Evolutionary conservation across 352 stramenopile genomes (phyloP), one percentile per base, ranked within the genome.

Genomic region (Phytophthora tentaculata): DNA sequence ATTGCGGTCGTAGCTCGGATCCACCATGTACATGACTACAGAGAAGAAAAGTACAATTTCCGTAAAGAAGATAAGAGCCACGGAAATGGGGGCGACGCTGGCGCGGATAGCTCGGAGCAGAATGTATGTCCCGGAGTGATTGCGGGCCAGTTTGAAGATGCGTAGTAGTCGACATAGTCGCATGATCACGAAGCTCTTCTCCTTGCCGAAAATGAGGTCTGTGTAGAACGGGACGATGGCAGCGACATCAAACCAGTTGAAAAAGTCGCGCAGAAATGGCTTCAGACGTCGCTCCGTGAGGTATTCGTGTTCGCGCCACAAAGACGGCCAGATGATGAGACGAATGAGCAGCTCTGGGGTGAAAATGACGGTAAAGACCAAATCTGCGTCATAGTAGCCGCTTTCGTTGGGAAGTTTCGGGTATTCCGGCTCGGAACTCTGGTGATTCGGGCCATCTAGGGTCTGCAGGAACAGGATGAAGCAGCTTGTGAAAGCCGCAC

Each of bases 31-130:
- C 83, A 94, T 91, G 23, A 89, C 71, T 17, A 90, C 83, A 0
- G 83, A 87, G 73, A 94, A 94, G 56, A 94, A 86, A 41, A 92
- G 69, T 50, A 92, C 83, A 58, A 93, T 92, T 68, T 92, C 85
- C 56, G 87, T 76, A 47, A 93, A 89, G 72, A 92, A 93, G 54
- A 93, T 92, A 12, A 93, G 74, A 45, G 84, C 83, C 47, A 93
- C 86, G 2, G 84, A 90, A 71, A 93, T 93, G 2, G 83, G 83
- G 26, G 84, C 83, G n/a, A 93, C 67, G 67, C 83, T 91, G 12
- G 83, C 80, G 17, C 76, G 77, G 57, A 93, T 93, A 13, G 84
- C 84, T 56, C 83, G 83, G 26, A 93, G 61, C 47, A 93, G 54
- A 28, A 93, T 91, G 65, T 91, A 93, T 47, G 84, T 93, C 6